Conservation (phyloP, 202 grass and related monocot genomes). For the Hordeum pubiflorum region DNA sequence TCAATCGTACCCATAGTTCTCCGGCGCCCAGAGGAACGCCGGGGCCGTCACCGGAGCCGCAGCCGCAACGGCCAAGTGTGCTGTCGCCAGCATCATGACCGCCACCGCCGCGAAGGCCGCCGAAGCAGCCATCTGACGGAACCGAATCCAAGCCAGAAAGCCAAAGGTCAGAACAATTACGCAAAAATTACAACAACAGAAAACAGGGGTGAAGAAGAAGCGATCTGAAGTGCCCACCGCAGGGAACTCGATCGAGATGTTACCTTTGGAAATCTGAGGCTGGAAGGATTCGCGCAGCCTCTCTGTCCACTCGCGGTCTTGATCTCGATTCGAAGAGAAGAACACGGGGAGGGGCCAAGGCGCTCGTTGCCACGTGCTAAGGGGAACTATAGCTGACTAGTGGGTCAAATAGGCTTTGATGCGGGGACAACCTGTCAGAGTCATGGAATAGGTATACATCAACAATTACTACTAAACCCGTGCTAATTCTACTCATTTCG, state of each 20-base stretch:
- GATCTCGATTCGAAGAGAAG: neutral
- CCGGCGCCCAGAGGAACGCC: constrained; percentile 3
- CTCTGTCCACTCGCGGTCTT: neutral
- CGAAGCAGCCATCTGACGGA: neutral
- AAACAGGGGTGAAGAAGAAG: neutral
- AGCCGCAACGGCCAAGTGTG: neutral
- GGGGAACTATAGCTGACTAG: neutral
- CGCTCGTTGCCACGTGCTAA: neutral
- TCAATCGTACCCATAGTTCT: constrained; percentile 7
- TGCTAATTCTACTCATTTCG: too few species aligned
- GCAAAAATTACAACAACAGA: neutral
- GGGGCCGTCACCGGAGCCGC: neutral
- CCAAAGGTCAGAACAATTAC: neutral
- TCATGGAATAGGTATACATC: too few species aligned
- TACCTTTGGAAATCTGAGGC: neutral
- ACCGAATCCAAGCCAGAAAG: neutral
- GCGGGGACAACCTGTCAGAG: too few species aligned
- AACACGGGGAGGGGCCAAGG: neutral
- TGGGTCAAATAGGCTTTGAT: too few species aligned
- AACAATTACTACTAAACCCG: too few species aligned
- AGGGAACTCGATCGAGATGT: neutral
- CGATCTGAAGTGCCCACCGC: neutral
- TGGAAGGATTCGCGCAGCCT: neutral
- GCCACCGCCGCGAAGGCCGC: neutral
- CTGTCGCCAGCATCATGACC: neutral